Percentiles rank a stretch among this genome's conserved stretches.
Evolutionary conservation across 371 early-diverging fungal genomes (phyloP).

Genomic region (Blakeslea trispora): DNA sequence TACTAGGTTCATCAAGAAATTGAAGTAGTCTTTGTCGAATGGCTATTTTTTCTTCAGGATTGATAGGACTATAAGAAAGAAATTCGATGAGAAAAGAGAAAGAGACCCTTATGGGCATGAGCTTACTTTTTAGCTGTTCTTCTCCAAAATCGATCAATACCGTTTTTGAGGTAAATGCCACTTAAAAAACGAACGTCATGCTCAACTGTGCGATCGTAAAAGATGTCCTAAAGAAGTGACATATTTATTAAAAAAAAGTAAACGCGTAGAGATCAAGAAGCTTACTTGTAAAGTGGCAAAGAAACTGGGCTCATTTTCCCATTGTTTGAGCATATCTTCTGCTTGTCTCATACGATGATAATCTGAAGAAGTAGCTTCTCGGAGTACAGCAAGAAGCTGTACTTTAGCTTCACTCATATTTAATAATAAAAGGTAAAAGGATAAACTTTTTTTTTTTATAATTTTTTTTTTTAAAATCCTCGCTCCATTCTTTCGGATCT

Average conservation of each 20-base stretch:
- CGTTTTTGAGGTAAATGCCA: conserved; percentile 85
- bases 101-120: no score
- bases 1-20: conserved; percentile 67
- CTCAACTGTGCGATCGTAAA: conserved; percentile 64
- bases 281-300: conserved; percentile 73
- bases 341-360: conserved; percentile 64
- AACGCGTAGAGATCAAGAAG: not conserved
- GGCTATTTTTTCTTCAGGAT: conserved; percentile 65
- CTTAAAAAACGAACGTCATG: conserved; percentile 76
- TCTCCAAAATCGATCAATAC: conserved; percentile 89
- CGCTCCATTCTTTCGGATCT: conserved; percentile 18
- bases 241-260: no score
- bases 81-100: no score
- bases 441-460: not conserved
- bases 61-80: conserved; percentile 55
- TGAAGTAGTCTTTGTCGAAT: conserved; percentile 64
- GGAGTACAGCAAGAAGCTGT: conserved; percentile 58
- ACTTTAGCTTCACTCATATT: conserved; percentile 58
- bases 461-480: no score
- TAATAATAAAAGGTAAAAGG: not conserved
- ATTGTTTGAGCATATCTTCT: conserved; percentile 71
- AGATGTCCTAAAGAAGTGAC: conserved; percentile 73
- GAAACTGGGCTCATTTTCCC: conserved; percentile 77
- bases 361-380: conserved; percentile 73
- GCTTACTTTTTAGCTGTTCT: conserved; percentile 71